phyloP scores from a whole-genome alignment of 257 asterid species.

The Solanum pennellii region DNA sequence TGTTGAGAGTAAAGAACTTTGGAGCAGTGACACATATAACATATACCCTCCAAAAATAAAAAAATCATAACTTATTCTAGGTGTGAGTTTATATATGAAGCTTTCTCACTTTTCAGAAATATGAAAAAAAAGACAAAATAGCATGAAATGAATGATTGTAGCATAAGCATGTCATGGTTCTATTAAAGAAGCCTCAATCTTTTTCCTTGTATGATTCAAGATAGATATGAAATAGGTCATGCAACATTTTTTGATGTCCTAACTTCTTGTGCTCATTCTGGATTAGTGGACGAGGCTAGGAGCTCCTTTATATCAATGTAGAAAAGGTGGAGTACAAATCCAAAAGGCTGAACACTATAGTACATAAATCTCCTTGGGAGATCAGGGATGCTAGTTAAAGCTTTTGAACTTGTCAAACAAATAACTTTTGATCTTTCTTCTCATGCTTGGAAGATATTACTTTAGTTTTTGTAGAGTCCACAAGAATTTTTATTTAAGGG shows the following conservation, averaged over 20 bases:
- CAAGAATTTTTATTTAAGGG: constrained; percentile 31
- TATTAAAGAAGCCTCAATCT: constrained; percentile 23
- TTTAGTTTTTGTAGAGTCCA: constrained; percentile 53
- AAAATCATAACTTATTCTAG: constrained; percentile 9
- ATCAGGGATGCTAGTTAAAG: constrained; percentile 48
- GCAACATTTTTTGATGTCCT: constrained; percentile 49
- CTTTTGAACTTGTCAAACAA: constrained; percentile 21
- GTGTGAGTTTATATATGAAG: constrained; percentile 42
- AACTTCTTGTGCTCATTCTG: constrained; percentile 67
- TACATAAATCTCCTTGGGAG: constrained; percentile 54
- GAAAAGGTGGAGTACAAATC: constrained; percentile 27
- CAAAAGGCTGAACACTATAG: constrained; percentile 49
- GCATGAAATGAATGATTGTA: constrained; percentile 55
- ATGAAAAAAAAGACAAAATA: constrained; percentile 26
- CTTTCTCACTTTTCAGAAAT: constrained; percentile 22
- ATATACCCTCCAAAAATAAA: too few relatives aligned
- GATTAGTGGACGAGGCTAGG: constrained; percentile 42
- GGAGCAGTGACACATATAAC: too few relatives aligned
- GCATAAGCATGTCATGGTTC: constrained; percentile 43
- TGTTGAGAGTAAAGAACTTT: too few relatives aligned
- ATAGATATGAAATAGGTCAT: constrained; percentile 48
- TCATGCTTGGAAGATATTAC: constrained; percentile 41
- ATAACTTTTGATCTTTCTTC: constrained; percentile 34
- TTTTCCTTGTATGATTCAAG: constrained; percentile 32
- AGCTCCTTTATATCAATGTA: constrained; percentile 34